Conservation (phyloP, 495 filamentous ascomycete genomes). For the Annulohypoxylon nitens region DNA sequence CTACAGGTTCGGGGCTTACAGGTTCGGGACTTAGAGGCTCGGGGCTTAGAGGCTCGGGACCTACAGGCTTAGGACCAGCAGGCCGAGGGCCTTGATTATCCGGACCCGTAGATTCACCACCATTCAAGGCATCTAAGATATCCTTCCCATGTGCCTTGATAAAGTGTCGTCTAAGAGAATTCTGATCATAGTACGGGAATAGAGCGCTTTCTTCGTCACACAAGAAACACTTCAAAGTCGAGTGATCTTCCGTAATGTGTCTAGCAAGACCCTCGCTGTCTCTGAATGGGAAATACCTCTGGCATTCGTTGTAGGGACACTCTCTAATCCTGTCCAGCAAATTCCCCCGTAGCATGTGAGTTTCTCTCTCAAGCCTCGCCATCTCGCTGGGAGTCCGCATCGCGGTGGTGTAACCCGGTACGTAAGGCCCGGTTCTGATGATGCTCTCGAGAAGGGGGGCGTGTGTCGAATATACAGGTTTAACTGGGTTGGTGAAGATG, state of each 20-base stretch:
- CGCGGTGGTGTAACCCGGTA: slow-evolving; percentile 53
- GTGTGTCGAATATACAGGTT: slow-evolving; percentile 52
- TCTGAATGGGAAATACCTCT: slow-evolving; percentile 43
- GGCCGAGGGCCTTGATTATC: neutral
- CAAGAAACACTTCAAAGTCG: slow-evolving; percentile 44
- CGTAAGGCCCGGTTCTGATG: slow-evolving; percentile 48
- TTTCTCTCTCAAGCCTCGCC: slow-evolving; percentile 51
- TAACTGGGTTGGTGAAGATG: slow-evolving; percentile 47
- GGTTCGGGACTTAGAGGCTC: too few species aligned
- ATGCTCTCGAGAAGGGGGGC: slow-evolving; percentile 54
- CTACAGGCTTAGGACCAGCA: neutral
- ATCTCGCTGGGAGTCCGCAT: slow-evolving; percentile 58
- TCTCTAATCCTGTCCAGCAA: slow-evolving; percentile 50
- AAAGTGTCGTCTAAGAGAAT: slow-evolving; percentile 51
- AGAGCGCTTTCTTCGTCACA: slow-evolving; percentile 36
- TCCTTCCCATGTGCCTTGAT: slow-evolving; percentile 44
- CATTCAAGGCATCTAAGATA: slow-evolving; percentile 6
- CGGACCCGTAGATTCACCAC: neutral
- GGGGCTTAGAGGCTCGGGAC: too few species aligned
- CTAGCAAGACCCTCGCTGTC: slow-evolving; percentile 37
- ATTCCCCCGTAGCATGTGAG: slow-evolving; percentile 52
- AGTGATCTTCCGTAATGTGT: slow-evolving; percentile 47
- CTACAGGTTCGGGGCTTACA: too few species aligned
- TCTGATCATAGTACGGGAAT: slow-evolving; percentile 37
- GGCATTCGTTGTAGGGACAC: slow-evolving; percentile 54